Percentiles rank a stretch among this genome's conserved stretches.
These are phyloP conservation scores for Chondrostereum purpureum DNA, from an alignment of 1,284 basidiomycete genomes.

Conservation along the genomic window DNA sequence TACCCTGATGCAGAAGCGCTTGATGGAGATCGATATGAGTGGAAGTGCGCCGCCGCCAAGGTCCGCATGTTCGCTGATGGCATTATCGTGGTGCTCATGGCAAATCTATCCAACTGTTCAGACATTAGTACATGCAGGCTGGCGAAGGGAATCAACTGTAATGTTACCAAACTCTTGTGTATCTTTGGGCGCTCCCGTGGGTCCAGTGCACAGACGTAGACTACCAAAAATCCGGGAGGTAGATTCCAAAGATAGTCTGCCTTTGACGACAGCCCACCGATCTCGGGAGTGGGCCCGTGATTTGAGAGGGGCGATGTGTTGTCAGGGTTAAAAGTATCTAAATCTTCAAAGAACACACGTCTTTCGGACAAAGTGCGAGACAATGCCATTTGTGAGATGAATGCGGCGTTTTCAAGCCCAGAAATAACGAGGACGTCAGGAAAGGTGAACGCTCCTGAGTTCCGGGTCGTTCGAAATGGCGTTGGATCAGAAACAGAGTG, in stretches of 20 bases:
- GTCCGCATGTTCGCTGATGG: constrained; percentile 33
- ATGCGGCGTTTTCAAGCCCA: constrained; percentile 55
- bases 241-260: constrained; percentile 47
- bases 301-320: constrained; percentile 6
- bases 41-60: constrained; percentile 24
- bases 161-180: constrained; percentile 51
- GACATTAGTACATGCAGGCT: constrained; percentile 14
- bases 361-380: constrained; percentile 46
- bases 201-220: constrained; percentile 65
- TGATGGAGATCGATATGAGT: constrained; percentile 21
- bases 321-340: constrained; percentile 13
- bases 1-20: constrained; percentile 9
- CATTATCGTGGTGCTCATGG: constrained; percentile 61
- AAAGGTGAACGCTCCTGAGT: constrained; percentile 24
- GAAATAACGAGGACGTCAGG: constrained; percentile 64
- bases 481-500: constrained; percentile 27
- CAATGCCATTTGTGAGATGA: constrained; percentile 54
- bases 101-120: constrained; percentile 77
- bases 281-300: constrained; percentile 6
- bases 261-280: constrained; percentile 25
- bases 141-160: constrained; percentile 7
- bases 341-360: constrained; percentile 41
- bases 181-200: constrained; percentile 56
- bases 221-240: constrained; percentile 64
- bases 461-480: constrained; percentile 13